A percentile compares a stretch with the other conserved stretches of the same genome.
Evolutionary conservation across 2,329 filamentous ascomycete species (phyloP).

Genomic region (Sporothrix protearum): DNA sequence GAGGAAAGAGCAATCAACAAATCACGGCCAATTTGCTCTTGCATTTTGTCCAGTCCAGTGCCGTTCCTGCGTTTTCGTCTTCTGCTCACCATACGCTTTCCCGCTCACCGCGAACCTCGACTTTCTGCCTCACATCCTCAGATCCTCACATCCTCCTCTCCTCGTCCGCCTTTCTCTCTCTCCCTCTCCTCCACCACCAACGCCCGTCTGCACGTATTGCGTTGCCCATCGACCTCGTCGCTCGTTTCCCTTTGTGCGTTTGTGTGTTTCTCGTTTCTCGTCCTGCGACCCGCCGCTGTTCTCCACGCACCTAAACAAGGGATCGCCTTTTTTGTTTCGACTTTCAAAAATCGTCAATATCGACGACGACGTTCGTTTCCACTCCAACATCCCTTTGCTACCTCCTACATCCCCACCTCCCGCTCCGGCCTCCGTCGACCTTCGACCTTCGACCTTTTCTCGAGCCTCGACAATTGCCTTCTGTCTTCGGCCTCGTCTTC

Average conservation of each 20-base stretch:
- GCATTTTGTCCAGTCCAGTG: not conserved
- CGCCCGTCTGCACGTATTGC: not conserved
- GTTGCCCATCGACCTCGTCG: slow-evolving; percentile 2
- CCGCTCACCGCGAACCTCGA: slow-evolving; percentile 9
- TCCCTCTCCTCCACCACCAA: not conserved
- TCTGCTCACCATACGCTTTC: not conserved
- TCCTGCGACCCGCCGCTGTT: not conserved
- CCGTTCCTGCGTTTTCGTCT: not conserved
- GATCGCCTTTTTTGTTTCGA: slow-evolving; percentile 17
- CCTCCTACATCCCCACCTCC: not conserved
- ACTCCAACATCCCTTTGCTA: not conserved
- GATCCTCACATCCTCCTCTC: not conserved
- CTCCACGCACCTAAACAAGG: slow-evolving; percentile 16
- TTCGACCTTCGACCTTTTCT: not conserved
- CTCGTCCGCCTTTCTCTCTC: not conserved
- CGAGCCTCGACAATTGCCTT: not conserved
- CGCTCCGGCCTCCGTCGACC: no score
- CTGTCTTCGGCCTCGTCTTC: not conserved
- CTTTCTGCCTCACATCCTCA: not conserved
- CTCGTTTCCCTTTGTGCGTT: slow-evolving; percentile 12
- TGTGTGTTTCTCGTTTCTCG: not conserved
- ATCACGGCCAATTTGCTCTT: slow-evolving; percentile 20
- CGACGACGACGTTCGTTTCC: slow-evolving; percentile 13
- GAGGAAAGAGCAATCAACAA: slow-evolving; percentile 23
- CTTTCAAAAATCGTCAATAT: not conserved